Base-by-base conservation (phyloP, 371 early-diverging fungal genomes). In the Haplosporangium sp. region DNA sequence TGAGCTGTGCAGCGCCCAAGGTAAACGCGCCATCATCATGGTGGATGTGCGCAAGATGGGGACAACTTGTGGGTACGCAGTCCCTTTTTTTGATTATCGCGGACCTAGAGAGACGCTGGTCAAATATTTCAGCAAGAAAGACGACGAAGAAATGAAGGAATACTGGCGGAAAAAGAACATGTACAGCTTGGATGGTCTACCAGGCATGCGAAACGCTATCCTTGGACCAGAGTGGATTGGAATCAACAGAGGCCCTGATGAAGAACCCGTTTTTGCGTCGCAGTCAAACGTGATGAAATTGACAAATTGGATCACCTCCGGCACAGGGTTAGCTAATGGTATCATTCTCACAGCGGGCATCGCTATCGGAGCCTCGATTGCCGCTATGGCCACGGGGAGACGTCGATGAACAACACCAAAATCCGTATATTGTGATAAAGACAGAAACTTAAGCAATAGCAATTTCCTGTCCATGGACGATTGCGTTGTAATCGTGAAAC, bases 11-110 rank as follows among this genome's bases (percentile, higher is more conserved):
- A 56, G 53, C n/a, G 67, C 69, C 38, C 55, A 62, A 16, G 83
- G 86, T 45, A 81, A 83, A 55, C 74, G 89, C 55, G 65, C 81
- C 21, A 84, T 87, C 52, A 83, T 89, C 58, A 75, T 86, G 42
- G 64, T 67, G 29, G 80, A 84, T 60, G 72, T 89, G 21, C 73
- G 75, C 41, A 73, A 83, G 54, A 81, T 87, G 52, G 84, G 82
- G 41, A 80, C 82, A 50, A 83, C 81, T 16, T 89, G 89, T 68
- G 88, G 89, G 0, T 89, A 81, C 59, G 84, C 74, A 0, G 89
- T 88, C 21, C 89, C 89, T 5, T 75, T 75, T 37, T 86, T 68
- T 69, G 86, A 86, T 45, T 87, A 74, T 74, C 70, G 76, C 48
- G 73, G 72, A 10, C 62, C 67, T 7, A 73, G 89, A 18, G 42